Percentiles rank a stretch among this genome's conserved stretches.
Evolutionary conservation across 208 protist genomes (phyloP).

Genomic region (Wallacemonas sp.): DNA sequence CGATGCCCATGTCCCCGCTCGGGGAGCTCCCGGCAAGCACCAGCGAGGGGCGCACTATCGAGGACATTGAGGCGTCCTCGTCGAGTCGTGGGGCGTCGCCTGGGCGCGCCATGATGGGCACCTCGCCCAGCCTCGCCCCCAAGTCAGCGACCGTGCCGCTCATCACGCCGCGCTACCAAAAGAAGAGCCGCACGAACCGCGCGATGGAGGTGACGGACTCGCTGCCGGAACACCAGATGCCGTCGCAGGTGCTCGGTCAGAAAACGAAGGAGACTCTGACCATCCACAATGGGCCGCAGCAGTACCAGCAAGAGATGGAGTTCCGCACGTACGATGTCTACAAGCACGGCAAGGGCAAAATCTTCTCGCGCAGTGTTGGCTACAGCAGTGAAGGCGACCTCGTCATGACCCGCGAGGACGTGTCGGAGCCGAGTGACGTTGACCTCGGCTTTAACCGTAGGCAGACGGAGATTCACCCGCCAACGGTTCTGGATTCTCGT

Average conservation of each 20-base stretch:
- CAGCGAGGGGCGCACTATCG: not conserved
- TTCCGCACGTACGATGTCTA: constrained; percentile 90
- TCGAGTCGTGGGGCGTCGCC: not conserved
- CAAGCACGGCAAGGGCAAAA: constrained; percentile 71
- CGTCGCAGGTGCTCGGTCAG: constrained; percentile 47
- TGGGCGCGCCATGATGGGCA: not conserved
- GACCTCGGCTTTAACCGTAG: constrained; percentile 57
- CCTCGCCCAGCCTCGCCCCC: not conserved
- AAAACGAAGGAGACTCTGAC: constrained; percentile 69
- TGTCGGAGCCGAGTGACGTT: constrained; percentile 78
- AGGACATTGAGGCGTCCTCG: constrained; percentile 13
- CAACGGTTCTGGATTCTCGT: constrained; percentile 74
- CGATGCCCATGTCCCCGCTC: constrained; percentile 8
- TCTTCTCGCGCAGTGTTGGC: constrained; percentile 76
- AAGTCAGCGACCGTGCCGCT: constrained; percentile 47
- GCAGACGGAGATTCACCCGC: constrained; percentile 53
- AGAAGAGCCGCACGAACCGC: constrained; percentile 54
- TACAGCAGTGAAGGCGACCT: constrained; percentile 89
- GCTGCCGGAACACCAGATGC: constrained; percentile 29
- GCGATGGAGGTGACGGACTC: constrained; percentile 74
- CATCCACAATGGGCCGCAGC: constrained; percentile 55
- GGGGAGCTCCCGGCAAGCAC: constrained; percentile 1
- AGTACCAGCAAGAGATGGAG: constrained; percentile 70
- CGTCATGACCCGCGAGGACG: constrained; percentile 74
- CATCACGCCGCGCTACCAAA: constrained; percentile 79